Percentiles rank a stretch among this genome's conserved stretches.
These are phyloP conservation scores for Epichloe elymi DNA, from an alignment of 2,329 filamentous ascomycete genomes.

Conservation along the genomic window DNA sequence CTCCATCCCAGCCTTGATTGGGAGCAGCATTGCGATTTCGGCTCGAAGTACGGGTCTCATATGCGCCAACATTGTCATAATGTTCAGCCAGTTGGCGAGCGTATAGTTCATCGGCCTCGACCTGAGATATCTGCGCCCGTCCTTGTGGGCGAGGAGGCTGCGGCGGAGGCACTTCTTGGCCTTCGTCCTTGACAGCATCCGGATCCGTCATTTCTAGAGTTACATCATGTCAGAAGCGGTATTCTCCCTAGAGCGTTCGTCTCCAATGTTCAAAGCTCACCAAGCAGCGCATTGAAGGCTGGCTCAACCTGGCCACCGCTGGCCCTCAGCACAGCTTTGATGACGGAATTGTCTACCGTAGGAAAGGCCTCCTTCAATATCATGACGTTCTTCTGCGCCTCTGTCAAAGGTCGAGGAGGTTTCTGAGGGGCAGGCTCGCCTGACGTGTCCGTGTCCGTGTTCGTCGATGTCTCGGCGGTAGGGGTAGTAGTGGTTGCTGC, in stretches of 20 bases:
- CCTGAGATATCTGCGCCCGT: conserved; percentile 55
- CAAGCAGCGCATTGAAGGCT: conserved; percentile 87
- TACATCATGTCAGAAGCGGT: background rate
- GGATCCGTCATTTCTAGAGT: conserved; percentile 66
- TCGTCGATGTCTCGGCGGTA: conserved; percentile 17
- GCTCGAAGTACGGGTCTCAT: conserved; percentile 43
- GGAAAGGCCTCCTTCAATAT: conserved; percentile 94
- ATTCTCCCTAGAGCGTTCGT: background rate
- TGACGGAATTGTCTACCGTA: conserved; percentile 60
- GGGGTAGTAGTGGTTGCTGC: conserved; percentile 13
- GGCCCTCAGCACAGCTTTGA: conserved; percentile 78
- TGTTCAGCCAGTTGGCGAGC: conserved; percentile 88
- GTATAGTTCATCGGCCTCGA: conserved; percentile 84
- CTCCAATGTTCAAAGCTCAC: conserved; percentile 30
- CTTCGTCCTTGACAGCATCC: conserved; percentile 44
- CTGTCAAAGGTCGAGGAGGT: conserved; percentile 69
- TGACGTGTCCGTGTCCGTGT: background rate
- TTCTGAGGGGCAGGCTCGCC: conserved; percentile 52
- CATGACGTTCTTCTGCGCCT: conserved; percentile 71
- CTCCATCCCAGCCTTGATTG: conserved; percentile 27
- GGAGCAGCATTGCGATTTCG: conserved; percentile 26
- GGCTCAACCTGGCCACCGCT: conserved; percentile 82
- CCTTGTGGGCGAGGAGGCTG: conserved; percentile 67
- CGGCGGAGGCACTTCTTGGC: conserved; percentile 49
- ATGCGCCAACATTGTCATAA: conserved; percentile 53